A percentile compares a stretch with the other conserved stretches of the same genome.
Evolutionary conservation across 2,329 filamentous ascomycete species (phyloP).

Genomic region (Claviceps africana): DNA sequence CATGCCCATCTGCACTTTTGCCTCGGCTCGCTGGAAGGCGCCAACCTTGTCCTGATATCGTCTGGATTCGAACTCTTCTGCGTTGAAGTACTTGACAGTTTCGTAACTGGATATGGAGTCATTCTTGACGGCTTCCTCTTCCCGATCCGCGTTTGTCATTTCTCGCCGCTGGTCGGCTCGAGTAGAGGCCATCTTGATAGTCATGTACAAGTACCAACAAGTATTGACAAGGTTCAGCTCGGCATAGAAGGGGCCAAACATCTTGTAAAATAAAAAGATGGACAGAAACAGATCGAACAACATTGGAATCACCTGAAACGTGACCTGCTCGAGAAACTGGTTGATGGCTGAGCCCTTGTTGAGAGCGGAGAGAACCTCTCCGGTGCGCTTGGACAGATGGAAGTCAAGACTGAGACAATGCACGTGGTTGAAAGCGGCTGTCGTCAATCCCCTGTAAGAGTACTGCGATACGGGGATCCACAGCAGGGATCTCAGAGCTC

Average conservation of each 20-base stretch:
- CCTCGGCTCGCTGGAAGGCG: slow-evolving; percentile 61
- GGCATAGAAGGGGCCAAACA: slow-evolving; percentile 58
- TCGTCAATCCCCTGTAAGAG: slow-evolving; percentile 85
- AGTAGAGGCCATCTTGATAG: slow-evolving; percentile 89
- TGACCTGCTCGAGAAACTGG: slow-evolving; percentile 89
- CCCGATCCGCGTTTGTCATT: slow-evolving; percentile 88
- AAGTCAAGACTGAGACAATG: slow-evolving; percentile 92
- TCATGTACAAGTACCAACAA: slow-evolving; percentile 93
- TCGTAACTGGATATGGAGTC: slow-evolving; percentile 99
- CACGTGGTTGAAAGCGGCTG: slow-evolving; percentile 93
- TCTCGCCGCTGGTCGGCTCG: slow-evolving; percentile 78
- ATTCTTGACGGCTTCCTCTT: slow-evolving; percentile 96
- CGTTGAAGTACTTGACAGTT: slow-evolving; percentile 84
- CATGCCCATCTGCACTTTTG: slow-evolving; percentile 61
- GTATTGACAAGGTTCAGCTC: slow-evolving; percentile 81
- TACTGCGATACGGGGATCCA: slow-evolving; percentile 98
- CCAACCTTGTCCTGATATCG: slow-evolving; percentile 58
- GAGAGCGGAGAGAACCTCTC: slow-evolving; percentile 85
- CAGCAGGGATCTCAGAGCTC: slow-evolving; percentile 65
- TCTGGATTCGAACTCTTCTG: slow-evolving; percentile 63
- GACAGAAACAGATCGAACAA: slow-evolving; percentile 77
- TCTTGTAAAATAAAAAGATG: slow-evolving; percentile 58
- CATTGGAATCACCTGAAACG: slow-evolving; percentile 93
- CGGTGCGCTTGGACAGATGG: slow-evolving; percentile 89
- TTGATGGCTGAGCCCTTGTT: slow-evolving; percentile 96